Percentiles rank a stretch among this genome's conserved stretches.
phyloP scores from a whole-genome alignment of 345 rosid species.

The Adansonia digitata region DNA sequence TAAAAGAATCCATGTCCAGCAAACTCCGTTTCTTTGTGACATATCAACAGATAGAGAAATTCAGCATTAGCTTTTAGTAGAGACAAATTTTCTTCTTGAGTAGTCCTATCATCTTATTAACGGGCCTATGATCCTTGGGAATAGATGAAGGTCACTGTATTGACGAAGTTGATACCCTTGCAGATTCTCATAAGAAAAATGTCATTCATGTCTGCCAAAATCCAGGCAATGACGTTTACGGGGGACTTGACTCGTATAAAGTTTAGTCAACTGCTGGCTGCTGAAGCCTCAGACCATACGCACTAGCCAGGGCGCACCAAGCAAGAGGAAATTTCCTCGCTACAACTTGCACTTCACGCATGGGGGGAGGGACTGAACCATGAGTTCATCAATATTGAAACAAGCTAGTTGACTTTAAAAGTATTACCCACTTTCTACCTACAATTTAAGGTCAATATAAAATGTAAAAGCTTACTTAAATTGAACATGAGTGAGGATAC shows the following conservation, averaged over 20 bases:
- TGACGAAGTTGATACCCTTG: not conserved
- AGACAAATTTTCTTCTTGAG: not conserved
- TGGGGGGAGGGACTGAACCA: not conserved
- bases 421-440: not conserved
- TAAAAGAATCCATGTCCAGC: not conserved
- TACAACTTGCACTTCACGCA: conserved; percentile 9
- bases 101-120: not conserved
- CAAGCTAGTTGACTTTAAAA: conserved; percentile 1
- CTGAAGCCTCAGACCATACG: not conserved
- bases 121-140: not conserved
- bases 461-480: not conserved
- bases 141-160: not conserved
- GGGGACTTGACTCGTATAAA: not conserved
- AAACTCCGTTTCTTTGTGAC: not conserved
- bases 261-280: not conserved
- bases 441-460: not conserved
- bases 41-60: not conserved
- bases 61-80: not conserved
- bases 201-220: conserved; percentile 3
- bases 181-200: not conserved
- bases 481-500: not conserved
- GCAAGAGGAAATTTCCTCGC: conserved; percentile 1
- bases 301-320: not conserved
- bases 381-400: not conserved
- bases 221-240: not conserved